Evolutionary conservation across 2,329 filamentous ascomycete genomes (phyloP).

Genomic region (Alternaria sp.): DNA sequence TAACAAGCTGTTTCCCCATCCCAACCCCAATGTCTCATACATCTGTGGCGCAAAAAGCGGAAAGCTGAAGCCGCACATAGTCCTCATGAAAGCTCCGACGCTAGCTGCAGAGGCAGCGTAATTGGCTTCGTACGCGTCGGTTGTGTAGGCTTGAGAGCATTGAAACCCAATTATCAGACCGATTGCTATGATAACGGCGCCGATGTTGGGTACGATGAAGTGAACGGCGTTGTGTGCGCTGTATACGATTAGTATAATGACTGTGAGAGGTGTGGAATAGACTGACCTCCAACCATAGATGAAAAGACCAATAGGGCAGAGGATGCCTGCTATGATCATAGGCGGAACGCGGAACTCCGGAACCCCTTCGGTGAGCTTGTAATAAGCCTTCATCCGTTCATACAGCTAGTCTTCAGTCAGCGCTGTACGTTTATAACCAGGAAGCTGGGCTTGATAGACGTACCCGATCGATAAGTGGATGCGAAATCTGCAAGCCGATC

Average conservation of each 20-base stretch:
- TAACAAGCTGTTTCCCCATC: constrained; percentile 64
- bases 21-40: constrained; percentile 64
- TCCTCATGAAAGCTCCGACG: constrained; percentile 64
- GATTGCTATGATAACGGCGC: constrained; percentile 56
- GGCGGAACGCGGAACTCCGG: constrained; percentile 57
- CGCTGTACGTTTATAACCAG: background rate
- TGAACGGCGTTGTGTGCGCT: constrained; percentile 57
- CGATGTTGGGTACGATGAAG: constrained; percentile 63
- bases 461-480: constrained; percentile 55
- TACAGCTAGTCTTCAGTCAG: constrained; percentile 24
- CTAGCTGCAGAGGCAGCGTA: constrained; percentile 59
- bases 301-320: constrained; percentile 57
- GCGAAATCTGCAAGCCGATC: constrained; percentile 49
- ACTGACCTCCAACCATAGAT: constrained; percentile 61
- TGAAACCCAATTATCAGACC: constrained; percentile 62
- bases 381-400: constrained; percentile 29
- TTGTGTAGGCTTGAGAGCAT: constrained; percentile 67
- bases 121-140: constrained; percentile 65
- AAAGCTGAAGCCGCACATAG: constrained; percentile 61
- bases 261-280: background rate
- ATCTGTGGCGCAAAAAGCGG: constrained; percentile 64
- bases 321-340: constrained; percentile 61
- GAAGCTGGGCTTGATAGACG: background rate
- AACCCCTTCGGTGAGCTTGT: constrained; percentile 39
- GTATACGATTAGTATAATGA: background rate